Percentiles rank a stretch among this genome's conserved stretches.
Evolutionary conservation across 805 yeast genomes (phyloP).

Genomic region (Jamesozyma piceae): DNA sequence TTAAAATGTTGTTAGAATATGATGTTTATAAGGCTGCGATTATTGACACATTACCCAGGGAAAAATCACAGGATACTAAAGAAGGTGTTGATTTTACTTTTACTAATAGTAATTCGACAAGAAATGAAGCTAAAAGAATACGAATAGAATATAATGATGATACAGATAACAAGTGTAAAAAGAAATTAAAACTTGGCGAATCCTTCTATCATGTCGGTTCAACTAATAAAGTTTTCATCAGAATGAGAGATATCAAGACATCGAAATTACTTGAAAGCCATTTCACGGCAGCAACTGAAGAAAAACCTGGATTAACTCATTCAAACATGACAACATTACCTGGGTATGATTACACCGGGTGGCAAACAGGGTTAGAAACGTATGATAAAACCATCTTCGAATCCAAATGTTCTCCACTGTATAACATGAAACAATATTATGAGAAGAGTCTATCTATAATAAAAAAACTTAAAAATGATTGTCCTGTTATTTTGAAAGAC

Average conservation of each 20-base stretch:
- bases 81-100: background rate
- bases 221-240: conserved; percentile 36
- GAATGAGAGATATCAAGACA: conserved; percentile 39
- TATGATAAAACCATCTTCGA: conserved; percentile 34
- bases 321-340: conserved; percentile 31
- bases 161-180: background rate
- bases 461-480: conserved; percentile 18
- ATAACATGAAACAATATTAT: conserved; percentile 48
- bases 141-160: background rate
- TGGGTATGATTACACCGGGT: conserved; percentile 35
- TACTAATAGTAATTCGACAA: background rate
- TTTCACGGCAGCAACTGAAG: conserved; percentile 41
- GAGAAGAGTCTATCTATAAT: conserved; percentile 42
- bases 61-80: background rate
- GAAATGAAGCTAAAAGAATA: background rate
- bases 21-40: conserved; percentile 12
- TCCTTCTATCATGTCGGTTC: conserved; percentile 10
- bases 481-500: conserved; percentile 8
- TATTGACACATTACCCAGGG: background rate
- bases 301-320: conserved; percentile 32
- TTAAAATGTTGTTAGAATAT: conserved; percentile 33
- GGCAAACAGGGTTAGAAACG: conserved; percentile 35
- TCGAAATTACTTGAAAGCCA: conserved; percentile 27
- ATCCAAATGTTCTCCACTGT: conserved; percentile 39
- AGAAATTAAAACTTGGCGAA: background rate